Evolutionary conservation across 768 basidiomycete species (phyloP), one percentile per base, ranked within the genome.

Genomic region (Phlebiopsis gigantea): DNA sequence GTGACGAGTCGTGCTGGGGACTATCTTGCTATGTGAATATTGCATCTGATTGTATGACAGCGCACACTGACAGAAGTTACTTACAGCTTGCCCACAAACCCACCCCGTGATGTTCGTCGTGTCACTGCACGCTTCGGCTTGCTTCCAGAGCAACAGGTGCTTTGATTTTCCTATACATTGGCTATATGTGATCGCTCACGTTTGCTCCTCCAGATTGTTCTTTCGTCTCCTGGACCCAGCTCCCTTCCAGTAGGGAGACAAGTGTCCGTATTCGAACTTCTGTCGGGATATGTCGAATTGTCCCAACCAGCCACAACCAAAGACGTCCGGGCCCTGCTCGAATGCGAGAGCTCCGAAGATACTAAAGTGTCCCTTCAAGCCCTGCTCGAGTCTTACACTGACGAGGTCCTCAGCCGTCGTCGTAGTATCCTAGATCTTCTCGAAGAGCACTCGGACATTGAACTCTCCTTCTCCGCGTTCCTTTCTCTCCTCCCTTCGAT

Each of bases 251-350:
- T 72, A 0, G 70, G 70, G 39, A 71, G 64, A 51, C 70, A 74
- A 1, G 71, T 79, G 53, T 68, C 61, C 54, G 59, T 78, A 10
- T 64, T 65, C 17, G 66, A 70, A 21, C 61, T 80, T 3, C 65
- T 80, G 14, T 66, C 69, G 4, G 77, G 76, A 2, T 80, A 78
- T 55, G 69, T 80, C 42, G 79, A 80, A 57, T 66, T 80, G 10
- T 73, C 74, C 0, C 79, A 80, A 61, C 75, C 77, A 0, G 77
- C 75, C 1, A 77, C 77, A 7, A 67, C 72, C 5, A 66, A 72
- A 17, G 73, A 79, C 59, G 63, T 79, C 19, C 70, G 70, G 19
- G 61, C 61, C 22, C 62, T 79, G 46, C 46, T 65, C 7, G 58
- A 69, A 1, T 59, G 59, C 8, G 61, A 70, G 10, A 66, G 65